Evolutionary conservation across 225 moss, liverwort and hornwort species (phyloP).

Genomic region (Anthoceros angustus): DNA sequence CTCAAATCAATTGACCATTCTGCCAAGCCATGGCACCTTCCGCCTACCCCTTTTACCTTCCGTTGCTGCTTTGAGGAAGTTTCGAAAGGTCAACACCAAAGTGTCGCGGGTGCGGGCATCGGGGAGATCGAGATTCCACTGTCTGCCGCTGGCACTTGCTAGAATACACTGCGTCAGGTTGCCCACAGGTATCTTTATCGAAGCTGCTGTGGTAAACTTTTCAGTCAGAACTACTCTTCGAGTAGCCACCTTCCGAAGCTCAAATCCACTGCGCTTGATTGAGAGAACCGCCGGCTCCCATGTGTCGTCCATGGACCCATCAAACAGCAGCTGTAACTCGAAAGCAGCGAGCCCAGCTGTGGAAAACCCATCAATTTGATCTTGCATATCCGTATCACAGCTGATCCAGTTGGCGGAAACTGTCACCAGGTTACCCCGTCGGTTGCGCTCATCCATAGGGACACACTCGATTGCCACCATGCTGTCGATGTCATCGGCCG

Average conservation of each 20-base stretch:
- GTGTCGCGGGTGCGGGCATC: conserved; percentile 78
- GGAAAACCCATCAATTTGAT: conserved; percentile 60
- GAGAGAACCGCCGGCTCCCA: conserved; percentile 55
- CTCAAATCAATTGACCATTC: background rate
- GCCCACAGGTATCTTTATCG: conserved; percentile 75
- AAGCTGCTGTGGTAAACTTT: conserved; percentile 60
- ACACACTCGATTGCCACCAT: conserved; percentile 99
- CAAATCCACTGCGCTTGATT: conserved; percentile 65
- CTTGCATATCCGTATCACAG: conserved; percentile 82
- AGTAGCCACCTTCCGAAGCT: conserved; percentile 41
- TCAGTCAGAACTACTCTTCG: conserved; percentile 60
- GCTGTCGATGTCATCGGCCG: conserved; percentile 89
- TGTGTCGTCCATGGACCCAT: conserved; percentile 55
- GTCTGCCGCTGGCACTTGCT: conserved; percentile 48
- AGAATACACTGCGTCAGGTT: conserved; percentile 71
- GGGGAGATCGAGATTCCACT: conserved; percentile 58
- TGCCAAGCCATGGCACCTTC: conserved; percentile 2
- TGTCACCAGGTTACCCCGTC: conserved; percentile 83
- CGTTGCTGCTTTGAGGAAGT: conserved; percentile 67
- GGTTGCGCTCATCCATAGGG: conserved; percentile 92
- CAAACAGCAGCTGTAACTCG: conserved; percentile 74
- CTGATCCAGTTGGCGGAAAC: conserved; percentile 91
- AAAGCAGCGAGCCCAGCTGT: conserved; percentile 60
- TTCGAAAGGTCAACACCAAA: conserved; percentile 66
- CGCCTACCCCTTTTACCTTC: background rate